Evolutionary conservation across 2,329 filamentous ascomycete species (phyloP).

Genomic region (Trichoderma oligosporum): DNA sequence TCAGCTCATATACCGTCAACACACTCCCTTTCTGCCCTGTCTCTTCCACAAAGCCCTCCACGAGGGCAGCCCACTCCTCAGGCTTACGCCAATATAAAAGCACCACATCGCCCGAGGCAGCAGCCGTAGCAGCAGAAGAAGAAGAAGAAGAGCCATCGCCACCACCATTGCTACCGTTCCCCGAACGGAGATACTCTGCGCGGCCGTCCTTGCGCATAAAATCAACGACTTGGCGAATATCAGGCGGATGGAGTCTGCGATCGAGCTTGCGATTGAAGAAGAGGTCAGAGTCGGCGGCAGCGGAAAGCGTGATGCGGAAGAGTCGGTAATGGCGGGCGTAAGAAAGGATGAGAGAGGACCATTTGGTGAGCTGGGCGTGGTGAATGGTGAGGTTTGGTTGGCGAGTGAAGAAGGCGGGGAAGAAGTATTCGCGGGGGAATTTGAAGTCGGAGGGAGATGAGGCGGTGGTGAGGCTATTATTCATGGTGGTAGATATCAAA

Average conservation of each 20-base stretch:
- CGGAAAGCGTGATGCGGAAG: conserved; percentile 66
- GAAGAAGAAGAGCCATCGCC: conserved; percentile 26
- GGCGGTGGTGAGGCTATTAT: not conserved
- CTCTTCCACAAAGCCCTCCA: conserved; percentile 79
- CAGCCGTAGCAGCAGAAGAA: conserved; percentile 21
- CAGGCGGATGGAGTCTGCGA: conserved; percentile 47
- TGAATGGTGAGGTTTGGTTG: conserved; percentile 71
- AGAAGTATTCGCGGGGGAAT: conserved; percentile 65
- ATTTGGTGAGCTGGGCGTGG: conserved; percentile 75
- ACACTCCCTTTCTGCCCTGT: conserved; percentile 87
- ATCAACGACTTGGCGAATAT: conserved; percentile 56
- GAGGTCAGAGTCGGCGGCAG: conserved; percentile 51
- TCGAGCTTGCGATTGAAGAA: conserved; percentile 56
- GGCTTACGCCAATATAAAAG: conserved; percentile 83
- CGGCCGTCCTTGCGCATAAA: conserved; percentile 57
- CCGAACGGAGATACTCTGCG: conserved; percentile 59
- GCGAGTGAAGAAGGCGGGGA: conserved; percentile 81
- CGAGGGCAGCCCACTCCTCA: conserved; percentile 81
- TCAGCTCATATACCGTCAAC: conserved; percentile 87
- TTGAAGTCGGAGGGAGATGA: conserved; percentile 37
- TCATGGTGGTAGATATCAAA: not conserved
- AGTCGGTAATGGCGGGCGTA: conserved; percentile 78
- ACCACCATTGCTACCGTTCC: conserved; percentile 28
- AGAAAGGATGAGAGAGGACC: conserved; percentile 77
- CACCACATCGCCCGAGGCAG: conserved; percentile 43